A percentile compares a stretch with the other conserved stretches of the same genome.
These are phyloP conservation scores for Ormosia emarginata DNA, from an alignment of 306 rosid genomes.

Conservation along the genomic window DNA sequence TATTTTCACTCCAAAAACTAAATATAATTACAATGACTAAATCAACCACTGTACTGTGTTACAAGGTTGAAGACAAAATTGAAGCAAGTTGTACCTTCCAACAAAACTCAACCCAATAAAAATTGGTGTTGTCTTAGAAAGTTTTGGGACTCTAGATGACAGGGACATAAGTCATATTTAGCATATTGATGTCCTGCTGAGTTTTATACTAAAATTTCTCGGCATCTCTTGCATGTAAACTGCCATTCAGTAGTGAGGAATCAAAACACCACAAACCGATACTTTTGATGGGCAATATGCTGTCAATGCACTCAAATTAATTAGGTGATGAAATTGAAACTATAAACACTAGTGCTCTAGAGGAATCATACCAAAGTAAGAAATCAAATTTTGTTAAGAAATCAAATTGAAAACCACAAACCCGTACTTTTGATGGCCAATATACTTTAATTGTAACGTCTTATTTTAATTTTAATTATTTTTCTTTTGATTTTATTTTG, in stretches of 20 bases:
- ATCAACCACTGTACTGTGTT: neutral
- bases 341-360: too few relatives aligned
- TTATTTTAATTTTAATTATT: too few relatives aligned
- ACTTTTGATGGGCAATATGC: too few relatives aligned
- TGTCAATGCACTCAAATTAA: too few relatives aligned
- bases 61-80: slow-evolving; percentile 5
- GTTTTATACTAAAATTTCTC: slow-evolving; percentile 38
- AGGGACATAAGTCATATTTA: slow-evolving; percentile 43
- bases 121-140: slow-evolving; percentile 48
- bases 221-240: slow-evolving; percentile 65
- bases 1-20: too few relatives aligned
- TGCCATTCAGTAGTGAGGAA: slow-evolving; percentile 77
- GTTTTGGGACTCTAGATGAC: slow-evolving; percentile 53
- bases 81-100: slow-evolving; percentile 57
- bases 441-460: too few relatives aligned
- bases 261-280: too few relatives aligned
- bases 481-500: too few relatives aligned
- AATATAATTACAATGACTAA: neutral
- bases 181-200: slow-evolving; percentile 30
- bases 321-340: too few relatives aligned
- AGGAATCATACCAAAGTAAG: too few relatives aligned
- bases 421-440: slow-evolving; percentile 66
- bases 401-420: slow-evolving; percentile 84
- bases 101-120: slow-evolving; percentile 76
- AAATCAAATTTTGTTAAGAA: too few relatives aligned